These are phyloP conservation scores for Przewalskia tangutica DNA, from an alignment of 257 asterid species.

Conservation along the genomic window DNA sequence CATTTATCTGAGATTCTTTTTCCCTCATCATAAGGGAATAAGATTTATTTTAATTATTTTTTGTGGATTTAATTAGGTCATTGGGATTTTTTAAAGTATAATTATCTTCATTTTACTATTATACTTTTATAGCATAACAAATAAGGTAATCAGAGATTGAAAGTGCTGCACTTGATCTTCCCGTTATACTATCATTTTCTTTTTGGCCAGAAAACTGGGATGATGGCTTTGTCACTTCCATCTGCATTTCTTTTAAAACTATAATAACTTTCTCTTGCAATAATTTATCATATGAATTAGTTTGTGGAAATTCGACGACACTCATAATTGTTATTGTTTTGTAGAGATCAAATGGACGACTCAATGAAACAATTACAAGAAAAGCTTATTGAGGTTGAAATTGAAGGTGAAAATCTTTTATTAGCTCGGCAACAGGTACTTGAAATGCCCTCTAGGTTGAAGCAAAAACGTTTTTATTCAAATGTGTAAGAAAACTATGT, in stretches of 20 bases:
- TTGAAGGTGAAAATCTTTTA: constrained; percentile 66
- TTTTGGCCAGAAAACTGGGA: not conserved
- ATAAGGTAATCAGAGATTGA: not conserved
- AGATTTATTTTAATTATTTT: not conserved
- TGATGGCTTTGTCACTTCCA: not conserved
- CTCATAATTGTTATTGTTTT: not conserved
- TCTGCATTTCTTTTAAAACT: not conserved
- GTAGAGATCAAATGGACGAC: constrained; percentile 31
- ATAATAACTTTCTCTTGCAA: not conserved
- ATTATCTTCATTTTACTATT: not conserved
- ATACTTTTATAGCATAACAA: not conserved
- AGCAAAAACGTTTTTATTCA: not conserved
- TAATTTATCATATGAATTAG: not conserved
- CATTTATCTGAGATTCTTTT: not conserved
- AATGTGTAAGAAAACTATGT: not conserved
- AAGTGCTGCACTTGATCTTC: not conserved
- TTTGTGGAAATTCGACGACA: not conserved
- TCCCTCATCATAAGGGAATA: not conserved
- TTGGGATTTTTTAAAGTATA: not conserved
- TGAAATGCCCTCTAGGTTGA: not conserved
- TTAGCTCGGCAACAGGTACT: constrained; percentile 78
- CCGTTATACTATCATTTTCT: not conserved
- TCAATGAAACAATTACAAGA: constrained; percentile 42
- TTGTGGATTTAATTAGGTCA: not conserved
- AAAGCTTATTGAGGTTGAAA: constrained; percentile 54